Evolutionary conservation across 495 filamentous ascomycete species (phyloP).

Genomic region (Podospora tetraspora): DNA sequence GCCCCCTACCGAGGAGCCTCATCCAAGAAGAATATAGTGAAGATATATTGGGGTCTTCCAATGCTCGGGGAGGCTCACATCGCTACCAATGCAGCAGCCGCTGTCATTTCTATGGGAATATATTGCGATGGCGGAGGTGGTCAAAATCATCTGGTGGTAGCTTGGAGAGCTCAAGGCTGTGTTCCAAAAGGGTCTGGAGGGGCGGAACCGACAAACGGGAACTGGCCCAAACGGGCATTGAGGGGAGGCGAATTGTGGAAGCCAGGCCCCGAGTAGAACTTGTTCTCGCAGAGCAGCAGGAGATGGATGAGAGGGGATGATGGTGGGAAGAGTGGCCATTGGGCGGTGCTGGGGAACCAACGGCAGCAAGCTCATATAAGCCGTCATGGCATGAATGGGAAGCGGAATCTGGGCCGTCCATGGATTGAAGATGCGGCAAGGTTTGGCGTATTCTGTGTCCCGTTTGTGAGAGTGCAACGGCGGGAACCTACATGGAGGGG

Average conservation of each 20-base stretch:
- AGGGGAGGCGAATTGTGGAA: neutral
- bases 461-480: neutral
- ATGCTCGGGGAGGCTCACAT: neutral
- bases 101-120: neutral
- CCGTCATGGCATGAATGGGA: neutral
- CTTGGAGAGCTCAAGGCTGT: neutral
- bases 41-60: neutral
- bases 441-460: neutral
- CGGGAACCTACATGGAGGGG: neutral
- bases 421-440: neutral
- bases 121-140: neutral
- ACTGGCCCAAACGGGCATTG: neutral
- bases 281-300: neutral
- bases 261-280: neutral
- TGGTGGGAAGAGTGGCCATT: neutral
- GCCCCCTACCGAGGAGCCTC: neutral
- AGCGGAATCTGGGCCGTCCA: neutral
- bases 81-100: neutral
- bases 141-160: neutral
- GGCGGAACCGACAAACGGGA: neutral
- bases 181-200: neutral
- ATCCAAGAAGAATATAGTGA: neutral
- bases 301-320: neutral
- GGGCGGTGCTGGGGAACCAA: neutral
- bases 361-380: neutral